A percentile compares a stretch with the other conserved stretches of the same genome.
Evolutionary conservation across 495 filamentous ascomycete species (phyloP).

Genomic region (Hypoxylon cercidicola): DNA sequence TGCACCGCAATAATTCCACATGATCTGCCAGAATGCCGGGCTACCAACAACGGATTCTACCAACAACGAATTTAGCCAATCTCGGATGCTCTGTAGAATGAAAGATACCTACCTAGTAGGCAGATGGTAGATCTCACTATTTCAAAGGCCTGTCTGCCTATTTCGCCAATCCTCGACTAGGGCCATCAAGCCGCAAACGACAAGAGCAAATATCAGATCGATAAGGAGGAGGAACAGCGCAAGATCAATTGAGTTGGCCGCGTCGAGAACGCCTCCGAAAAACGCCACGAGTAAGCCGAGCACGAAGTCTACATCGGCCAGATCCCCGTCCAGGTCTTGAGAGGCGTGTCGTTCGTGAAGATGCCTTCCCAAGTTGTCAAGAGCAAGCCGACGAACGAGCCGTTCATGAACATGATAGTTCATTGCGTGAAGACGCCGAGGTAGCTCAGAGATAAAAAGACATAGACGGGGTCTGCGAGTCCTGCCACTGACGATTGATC

Average conservation of each 20-base stretch:
- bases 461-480: background rate
- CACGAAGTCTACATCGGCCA: conserved; percentile 20
- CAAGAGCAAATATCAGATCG: conserved; percentile 25
- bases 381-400: conserved; percentile 18
- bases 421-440: conserved; percentile 22
- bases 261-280: conserved; percentile 17
- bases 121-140: conserved; percentile 20
- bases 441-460: conserved; percentile 3
- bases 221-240: conserved; percentile 17
- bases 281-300: conserved; percentile 18
- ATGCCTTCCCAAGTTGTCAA: conserved; percentile 12
- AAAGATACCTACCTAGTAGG: background rate
- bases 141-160: conserved; percentile 15
- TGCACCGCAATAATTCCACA: conserved; percentile 29
- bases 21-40: conserved; percentile 26
- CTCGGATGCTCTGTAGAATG: background rate
- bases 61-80: conserved; percentile 7
- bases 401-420: conserved; percentile 14
- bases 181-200: conserved; percentile 17
- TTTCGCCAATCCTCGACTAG: conserved; percentile 20
- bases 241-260: conserved; percentile 5
- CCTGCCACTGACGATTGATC: background rate
- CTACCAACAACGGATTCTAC: background rate
- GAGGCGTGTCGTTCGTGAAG: conserved; percentile 12
- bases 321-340: conserved; percentile 26